Evolutionary conservation across 129 eudicot genomes (phyloP).

Genomic region (Ambrosia artemisiifolia): DNA sequence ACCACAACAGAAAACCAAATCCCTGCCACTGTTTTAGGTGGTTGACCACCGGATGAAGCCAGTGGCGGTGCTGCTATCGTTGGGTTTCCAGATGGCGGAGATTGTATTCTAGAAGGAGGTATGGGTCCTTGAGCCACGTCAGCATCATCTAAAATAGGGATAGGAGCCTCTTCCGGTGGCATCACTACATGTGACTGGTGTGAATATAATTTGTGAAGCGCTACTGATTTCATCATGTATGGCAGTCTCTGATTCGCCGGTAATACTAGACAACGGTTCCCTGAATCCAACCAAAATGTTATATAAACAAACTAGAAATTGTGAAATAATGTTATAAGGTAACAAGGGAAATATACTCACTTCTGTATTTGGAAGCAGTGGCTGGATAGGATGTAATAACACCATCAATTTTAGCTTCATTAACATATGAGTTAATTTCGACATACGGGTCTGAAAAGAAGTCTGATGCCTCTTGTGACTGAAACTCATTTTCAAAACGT

Average conservation of each 20-base stretch:
- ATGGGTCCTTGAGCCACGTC: constrained; percentile 69
- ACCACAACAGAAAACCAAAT: constrained; percentile 26
- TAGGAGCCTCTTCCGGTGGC: constrained; percentile 82
- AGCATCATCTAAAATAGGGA: constrained; percentile 44
- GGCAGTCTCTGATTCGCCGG: constrained; percentile 34
- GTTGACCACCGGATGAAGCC: constrained; percentile 45
- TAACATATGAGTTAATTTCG: constrained; percentile 52
- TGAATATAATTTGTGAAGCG: constrained; percentile 30
- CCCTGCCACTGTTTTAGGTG: constrained; percentile 29
- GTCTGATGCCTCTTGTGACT: constrained; percentile 74
- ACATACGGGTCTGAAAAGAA: constrained; percentile 74
- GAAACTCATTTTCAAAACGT: constrained; percentile 59
- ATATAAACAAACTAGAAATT: not conserved
- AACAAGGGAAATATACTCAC: no score
- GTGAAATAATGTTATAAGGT: not conserved
- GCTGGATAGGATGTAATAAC: constrained; percentile 75
- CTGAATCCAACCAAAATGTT: constrained; percentile 35
- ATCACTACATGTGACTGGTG: constrained; percentile 22
- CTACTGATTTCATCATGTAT: constrained; percentile 46
- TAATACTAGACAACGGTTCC: constrained; percentile 59
- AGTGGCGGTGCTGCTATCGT: constrained; percentile 38
- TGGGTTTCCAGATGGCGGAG: constrained; percentile 31
- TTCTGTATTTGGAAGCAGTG: constrained; percentile 67
- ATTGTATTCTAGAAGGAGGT: constrained; percentile 38
- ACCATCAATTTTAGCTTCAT: constrained; percentile 44